These are phyloP conservation scores for Areca catechu DNA, from an alignment of 176 grass and related monocot genomes.

Conservation along the genomic window DNA sequence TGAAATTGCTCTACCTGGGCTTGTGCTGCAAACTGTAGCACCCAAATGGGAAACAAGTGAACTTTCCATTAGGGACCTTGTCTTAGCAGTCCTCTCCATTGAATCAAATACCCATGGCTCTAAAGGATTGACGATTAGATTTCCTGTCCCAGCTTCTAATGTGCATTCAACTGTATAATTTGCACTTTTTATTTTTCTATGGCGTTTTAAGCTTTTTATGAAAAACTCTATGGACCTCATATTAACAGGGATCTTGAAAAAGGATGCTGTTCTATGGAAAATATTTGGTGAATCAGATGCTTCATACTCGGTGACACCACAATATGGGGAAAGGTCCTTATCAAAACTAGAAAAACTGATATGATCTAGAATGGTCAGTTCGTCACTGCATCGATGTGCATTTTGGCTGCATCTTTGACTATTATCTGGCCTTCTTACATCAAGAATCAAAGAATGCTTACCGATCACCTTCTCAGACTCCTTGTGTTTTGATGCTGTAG, in stretches of 20 bases:
- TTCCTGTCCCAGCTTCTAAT: constrained; percentile 1
- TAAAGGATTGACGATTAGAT: constrained; percentile 25
- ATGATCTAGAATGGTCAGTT: constrained; percentile 6
- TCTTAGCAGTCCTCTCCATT: constrained; percentile 35
- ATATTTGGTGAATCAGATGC: constrained; percentile 18
- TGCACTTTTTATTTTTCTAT: constrained; percentile 43
- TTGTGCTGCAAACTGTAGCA: constrained; percentile 12
- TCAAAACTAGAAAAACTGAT: background rate
- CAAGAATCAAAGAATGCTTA: constrained; percentile 20
- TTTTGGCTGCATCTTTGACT: constrained; percentile 23
- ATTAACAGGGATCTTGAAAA: constrained; percentile 27
- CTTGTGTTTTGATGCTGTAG: constrained; percentile 13
- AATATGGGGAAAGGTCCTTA: constrained; percentile 9
- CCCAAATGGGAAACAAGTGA: constrained; percentile 24
- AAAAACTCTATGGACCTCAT: constrained; percentile 56
- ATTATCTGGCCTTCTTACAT: constrained; percentile 29
- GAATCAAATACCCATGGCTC: constrained; percentile 51
- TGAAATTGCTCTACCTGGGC: constrained; percentile 26
- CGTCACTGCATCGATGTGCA: constrained; percentile 13
- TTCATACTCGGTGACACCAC: background rate
- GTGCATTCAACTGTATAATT: constrained; percentile 39
- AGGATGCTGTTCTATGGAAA: background rate
- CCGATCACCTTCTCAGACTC: constrained; percentile 16
- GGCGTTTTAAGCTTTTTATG: constrained; percentile 49
- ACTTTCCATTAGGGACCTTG: constrained; percentile 22